Conservation (phyloP, 495 filamentous ascomycete genomes). For the Xylaria acuta region DNA sequence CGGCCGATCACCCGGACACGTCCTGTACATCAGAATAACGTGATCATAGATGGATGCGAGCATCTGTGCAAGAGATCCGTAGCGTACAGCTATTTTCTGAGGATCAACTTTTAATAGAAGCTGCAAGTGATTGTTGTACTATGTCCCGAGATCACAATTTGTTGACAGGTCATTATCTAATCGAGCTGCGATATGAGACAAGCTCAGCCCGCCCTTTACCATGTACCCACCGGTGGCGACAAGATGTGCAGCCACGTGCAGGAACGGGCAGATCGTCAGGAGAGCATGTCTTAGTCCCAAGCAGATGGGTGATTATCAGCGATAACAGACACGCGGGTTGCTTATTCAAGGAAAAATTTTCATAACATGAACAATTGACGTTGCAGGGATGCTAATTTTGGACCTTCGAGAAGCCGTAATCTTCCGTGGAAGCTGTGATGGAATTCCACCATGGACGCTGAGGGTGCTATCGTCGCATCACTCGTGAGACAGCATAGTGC, state of each 20-base stretch:
- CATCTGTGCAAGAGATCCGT: neutral
- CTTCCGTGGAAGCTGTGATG: conserved; percentile 9
- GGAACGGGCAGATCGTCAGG: conserved; percentile 28
- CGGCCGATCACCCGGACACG: neutral
- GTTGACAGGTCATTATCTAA: conserved; percentile 9
- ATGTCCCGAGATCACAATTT: neutral
- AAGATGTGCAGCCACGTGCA: conserved; percentile 29
- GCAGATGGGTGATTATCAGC: conserved; percentile 11
- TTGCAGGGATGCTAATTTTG: conserved; percentile 19
- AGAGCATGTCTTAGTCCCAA: conserved; percentile 9
- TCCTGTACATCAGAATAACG: neutral
- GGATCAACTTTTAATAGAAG: neutral
- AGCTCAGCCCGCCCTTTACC: neutral
- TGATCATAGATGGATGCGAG: neutral
- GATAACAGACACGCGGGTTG: conserved; percentile 16
- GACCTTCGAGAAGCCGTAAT: conserved; percentile 14
- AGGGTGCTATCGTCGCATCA: neutral
- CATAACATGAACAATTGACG: neutral
- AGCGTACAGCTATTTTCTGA: neutral
- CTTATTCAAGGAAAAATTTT: neutral
- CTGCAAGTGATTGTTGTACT: conserved; percentile 16
- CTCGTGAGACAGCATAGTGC: neutral
- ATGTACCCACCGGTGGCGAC: conserved; percentile 14
- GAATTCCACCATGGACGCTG: neutral
- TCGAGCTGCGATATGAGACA: neutral